Conservation (phyloP, 176 grass and related monocot genomes). For the Pontederia paniculata region DNA sequence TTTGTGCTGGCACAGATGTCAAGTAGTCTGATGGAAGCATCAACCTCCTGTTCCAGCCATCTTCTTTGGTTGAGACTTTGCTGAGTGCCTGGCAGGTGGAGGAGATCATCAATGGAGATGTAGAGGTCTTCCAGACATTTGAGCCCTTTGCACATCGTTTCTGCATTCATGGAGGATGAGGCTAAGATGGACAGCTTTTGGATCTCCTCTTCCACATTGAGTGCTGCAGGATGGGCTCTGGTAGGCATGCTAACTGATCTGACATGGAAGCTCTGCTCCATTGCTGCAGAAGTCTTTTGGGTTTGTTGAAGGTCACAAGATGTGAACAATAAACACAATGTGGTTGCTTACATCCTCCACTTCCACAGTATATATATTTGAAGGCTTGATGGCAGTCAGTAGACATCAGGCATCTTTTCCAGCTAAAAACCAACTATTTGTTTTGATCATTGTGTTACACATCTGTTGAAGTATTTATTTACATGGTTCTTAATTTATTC, state of each 20-base stretch:
- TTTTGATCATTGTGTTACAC: too few relatives aligned
- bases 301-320: too few relatives aligned
- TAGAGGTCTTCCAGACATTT: conserved; percentile 1
- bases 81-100: conserved; percentile 7
- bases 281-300: too few relatives aligned
- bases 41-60: conserved; percentile 15
- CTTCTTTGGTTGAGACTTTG: conserved; percentile 1
- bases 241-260: conserved; percentile 14
- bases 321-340: too few relatives aligned
- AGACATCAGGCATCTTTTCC: too few relatives aligned
- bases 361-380: too few relatives aligned
- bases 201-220: conserved; percentile 7
- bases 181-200: neutral
- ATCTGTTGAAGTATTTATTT: too few relatives aligned
- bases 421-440: too few relatives aligned
- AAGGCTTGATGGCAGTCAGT: too few relatives aligned
- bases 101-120: conserved; percentile 8
- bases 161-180: neutral
- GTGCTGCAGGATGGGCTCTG: conserved; percentile 4
- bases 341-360: too few relatives aligned
- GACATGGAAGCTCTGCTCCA: conserved; percentile 5
- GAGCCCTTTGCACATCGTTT: neutral
- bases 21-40: conserved; percentile 1
- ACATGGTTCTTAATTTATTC: too few relatives aligned
- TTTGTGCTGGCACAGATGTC: conserved; percentile 9